Percentiles rank a stretch among this genome's conserved stretches.
These are phyloP conservation scores for Tricladium varicosporioides DNA, from an alignment of 2,329 filamentous ascomycete species.

Conservation along the genomic window DNA sequence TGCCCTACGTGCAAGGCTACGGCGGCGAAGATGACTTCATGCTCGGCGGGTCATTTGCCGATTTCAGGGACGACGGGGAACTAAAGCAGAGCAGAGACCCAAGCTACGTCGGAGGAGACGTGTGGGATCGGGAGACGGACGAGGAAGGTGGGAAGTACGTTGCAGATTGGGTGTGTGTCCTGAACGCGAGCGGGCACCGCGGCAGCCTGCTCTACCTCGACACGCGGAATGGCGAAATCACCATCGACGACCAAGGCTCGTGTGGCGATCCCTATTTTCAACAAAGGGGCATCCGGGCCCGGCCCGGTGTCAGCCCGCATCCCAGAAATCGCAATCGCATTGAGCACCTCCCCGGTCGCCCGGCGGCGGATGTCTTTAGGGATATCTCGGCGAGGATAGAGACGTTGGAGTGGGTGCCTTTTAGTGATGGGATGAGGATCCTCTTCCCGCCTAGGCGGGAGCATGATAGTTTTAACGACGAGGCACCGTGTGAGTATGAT, in stretches of 20 bases:
- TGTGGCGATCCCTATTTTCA: background rate
- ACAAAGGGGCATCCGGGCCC: background rate
- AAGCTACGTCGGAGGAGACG: background rate
- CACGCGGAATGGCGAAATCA: constrained; percentile 19
- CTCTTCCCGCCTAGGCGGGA: background rate
- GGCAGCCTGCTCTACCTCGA: constrained; percentile 23
- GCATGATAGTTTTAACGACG: background rate
- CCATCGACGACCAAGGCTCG: background rate
- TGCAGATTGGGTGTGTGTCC: constrained; percentile 18
- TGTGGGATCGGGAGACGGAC: constrained; percentile 1
- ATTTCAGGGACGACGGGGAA: constrained; percentile 5
- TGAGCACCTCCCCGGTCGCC: constrained; percentile 5
- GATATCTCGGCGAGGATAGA: constrained; percentile 9
- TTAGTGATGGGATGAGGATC: background rate
- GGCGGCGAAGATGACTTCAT: constrained; percentile 13
- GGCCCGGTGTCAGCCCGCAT: background rate
- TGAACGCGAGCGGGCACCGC: constrained; percentile 21
- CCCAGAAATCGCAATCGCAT: constrained; percentile 6
- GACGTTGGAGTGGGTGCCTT: constrained; percentile 17
- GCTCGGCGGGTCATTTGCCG: constrained; percentile 12
- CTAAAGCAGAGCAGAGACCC: constrained; percentile 14
- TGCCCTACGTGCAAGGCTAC: constrained; percentile 11
- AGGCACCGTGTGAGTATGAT: background rate
- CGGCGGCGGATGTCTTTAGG: constrained; percentile 9
- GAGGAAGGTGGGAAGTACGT: constrained; percentile 22